Percentiles rank a stretch among this genome's conserved stretches.
phyloP scores from a whole-genome alignment of 768 basidiomycete genomes.

The Russula lepida region DNA sequence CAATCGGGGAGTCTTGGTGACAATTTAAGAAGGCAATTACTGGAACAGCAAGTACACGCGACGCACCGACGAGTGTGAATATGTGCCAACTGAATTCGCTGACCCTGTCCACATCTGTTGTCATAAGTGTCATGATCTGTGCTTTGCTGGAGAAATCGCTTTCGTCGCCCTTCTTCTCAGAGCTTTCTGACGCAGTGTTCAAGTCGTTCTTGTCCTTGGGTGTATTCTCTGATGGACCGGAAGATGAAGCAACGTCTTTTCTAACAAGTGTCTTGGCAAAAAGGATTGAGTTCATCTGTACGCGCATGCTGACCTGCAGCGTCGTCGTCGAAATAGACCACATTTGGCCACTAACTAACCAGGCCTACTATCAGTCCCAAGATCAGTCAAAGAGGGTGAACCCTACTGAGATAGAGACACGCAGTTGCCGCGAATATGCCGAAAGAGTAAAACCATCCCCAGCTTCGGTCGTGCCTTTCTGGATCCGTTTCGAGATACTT shows the following conservation, averaged over 20 bases:
- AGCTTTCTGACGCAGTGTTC: slow-evolving; percentile 22
- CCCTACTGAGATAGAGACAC: slow-evolving; percentile 36
- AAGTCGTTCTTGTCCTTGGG: slow-evolving; percentile 22
- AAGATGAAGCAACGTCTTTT: slow-evolving; percentile 73
- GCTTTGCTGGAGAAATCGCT: slow-evolving; percentile 48
- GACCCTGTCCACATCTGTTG: slow-evolving; percentile 86
- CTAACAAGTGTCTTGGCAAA: slow-evolving; percentile 82
- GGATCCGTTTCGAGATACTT: slow-evolving; percentile 58
- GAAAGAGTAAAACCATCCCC: slow-evolving; percentile 67
- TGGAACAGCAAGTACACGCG: background rate
- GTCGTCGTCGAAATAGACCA: slow-evolving; percentile 63
- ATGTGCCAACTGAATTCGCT: slow-evolving; percentile 77
- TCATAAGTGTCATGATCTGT: slow-evolving; percentile 96
- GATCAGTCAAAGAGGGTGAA: background rate
- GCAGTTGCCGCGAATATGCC: slow-evolving; percentile 42
- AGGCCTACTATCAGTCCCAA: slow-evolving; percentile 6
- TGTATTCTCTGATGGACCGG: slow-evolving; percentile 25
- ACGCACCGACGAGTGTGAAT: slow-evolving; percentile 62
- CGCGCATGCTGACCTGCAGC: slow-evolving; percentile 59
- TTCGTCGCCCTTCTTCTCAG: slow-evolving; percentile 46
- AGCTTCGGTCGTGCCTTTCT: slow-evolving; percentile 43
- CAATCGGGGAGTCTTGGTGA: slow-evolving; percentile 68
- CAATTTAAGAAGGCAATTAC: background rate
- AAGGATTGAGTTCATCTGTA: slow-evolving; percentile 76
- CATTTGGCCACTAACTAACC: slow-evolving; percentile 56